Conservation (phyloP, 768 basidiomycete genomes). For the Pholiota molesta region DNA sequence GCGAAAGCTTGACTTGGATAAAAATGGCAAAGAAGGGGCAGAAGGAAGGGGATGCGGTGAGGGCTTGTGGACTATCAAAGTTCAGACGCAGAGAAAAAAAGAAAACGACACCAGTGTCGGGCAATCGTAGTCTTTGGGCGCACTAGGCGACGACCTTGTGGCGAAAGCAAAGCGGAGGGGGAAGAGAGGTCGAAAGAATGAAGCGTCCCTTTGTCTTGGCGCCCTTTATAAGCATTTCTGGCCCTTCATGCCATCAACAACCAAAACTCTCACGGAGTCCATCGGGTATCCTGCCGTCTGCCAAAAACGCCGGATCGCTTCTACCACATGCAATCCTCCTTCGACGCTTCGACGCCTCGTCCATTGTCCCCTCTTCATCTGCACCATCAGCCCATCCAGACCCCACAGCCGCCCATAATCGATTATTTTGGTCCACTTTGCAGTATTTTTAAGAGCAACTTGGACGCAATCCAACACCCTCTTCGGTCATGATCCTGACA, state of each 20-base stretch:
- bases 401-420: neutral
- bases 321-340: slow-evolving; percentile 4
- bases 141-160: slow-evolving; percentile 44
- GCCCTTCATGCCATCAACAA: slow-evolving; percentile 12
- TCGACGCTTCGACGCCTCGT: neutral
- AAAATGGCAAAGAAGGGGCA: slow-evolving; percentile 15
- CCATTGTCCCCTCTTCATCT: neutral
- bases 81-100: slow-evolving; percentile 31
- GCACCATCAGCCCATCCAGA: neutral
- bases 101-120: slow-evolving; percentile 61
- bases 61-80: slow-evolving; percentile 28
- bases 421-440: neutral
- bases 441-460: neutral
- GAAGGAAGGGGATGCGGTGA: slow-evolving; percentile 27
- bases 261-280: slow-evolving; percentile 13
- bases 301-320: neutral
- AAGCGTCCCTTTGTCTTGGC: slow-evolving; percentile 8
- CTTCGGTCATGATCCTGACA: neutral
- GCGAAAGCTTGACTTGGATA: slow-evolving; percentile 6
- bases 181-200: slow-evolving; percentile 20
- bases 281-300: neutral
- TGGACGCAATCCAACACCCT: neutral
- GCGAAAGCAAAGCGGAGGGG: slow-evolving; percentile 23
- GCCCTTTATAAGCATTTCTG: slow-evolving; percentile 14
- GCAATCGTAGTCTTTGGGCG: slow-evolving; percentile 43